phyloP scores from a whole-genome alignment of 1,139 yeast genomes.

The Zygosaccharomyces pseudobailii region DNA sequence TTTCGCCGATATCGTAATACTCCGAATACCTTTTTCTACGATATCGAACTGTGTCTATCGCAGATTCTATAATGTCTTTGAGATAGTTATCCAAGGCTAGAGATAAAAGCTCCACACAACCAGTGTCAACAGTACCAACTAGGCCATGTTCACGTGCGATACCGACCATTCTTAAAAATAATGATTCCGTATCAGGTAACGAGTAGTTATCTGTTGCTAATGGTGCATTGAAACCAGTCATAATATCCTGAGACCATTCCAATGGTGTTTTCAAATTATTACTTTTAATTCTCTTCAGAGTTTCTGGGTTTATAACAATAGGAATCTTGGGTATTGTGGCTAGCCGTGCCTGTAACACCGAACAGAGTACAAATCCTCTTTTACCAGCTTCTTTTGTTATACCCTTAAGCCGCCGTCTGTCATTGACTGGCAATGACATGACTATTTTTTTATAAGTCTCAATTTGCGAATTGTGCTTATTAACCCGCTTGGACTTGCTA shows the following conservation, averaged over 20 bases:
- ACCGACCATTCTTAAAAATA: constrained; percentile 70
- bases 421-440: constrained; percentile 80
- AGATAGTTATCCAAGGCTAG: constrained; percentile 78
- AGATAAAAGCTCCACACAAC: constrained; percentile 70
- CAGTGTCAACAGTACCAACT: constrained; percentile 71
- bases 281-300: constrained; percentile 45
- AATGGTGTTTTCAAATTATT: constrained; percentile 48
- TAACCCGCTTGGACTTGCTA: constrained; percentile 23
- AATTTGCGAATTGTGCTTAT: constrained; percentile 48
- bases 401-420: constrained; percentile 75
- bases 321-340: constrained; percentile 87
- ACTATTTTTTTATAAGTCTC: constrained; percentile 82
- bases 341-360: constrained; percentile 77
- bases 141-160: constrained; percentile 88
- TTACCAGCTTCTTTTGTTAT: constrained; percentile 82
- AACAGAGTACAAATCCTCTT: constrained; percentile 67
- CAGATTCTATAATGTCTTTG: constrained; percentile 66
- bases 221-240: constrained; percentile 84
- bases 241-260: constrained; percentile 91
- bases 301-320: constrained; percentile 43
- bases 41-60: constrained; percentile 67
- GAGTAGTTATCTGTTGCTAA: constrained; percentile 74
- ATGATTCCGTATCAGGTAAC: constrained; percentile 71
- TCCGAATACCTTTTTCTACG: constrained; percentile 51
- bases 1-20: constrained; percentile 36